Base-by-base conservation (phyloP, 2,329 filamentous ascomycete species). In the Colletotrichum plurivorum region DNA sequence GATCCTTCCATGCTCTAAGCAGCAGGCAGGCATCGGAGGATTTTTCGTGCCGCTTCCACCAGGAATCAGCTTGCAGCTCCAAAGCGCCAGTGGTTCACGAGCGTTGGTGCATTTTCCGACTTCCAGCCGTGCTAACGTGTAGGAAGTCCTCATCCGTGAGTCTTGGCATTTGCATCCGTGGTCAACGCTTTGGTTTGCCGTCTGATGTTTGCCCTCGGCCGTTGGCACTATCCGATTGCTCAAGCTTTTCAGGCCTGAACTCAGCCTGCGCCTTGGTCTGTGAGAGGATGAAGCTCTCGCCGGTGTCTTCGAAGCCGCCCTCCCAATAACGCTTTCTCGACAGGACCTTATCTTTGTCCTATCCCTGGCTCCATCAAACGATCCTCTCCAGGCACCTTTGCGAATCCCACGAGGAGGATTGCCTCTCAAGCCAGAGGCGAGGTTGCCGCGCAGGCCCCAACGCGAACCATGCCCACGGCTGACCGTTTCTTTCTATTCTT, bases 81-180 rank as follows among this genome's bases (percentile, higher is more conserved):
- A n/a, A 49, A 9, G 31, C 31, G 45, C 45, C 45, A 4, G 45
- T 46, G 16, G 45, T 46, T 46, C 18, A 36, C 18, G 45, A 16
- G 16, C 45, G 16, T 46, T 18, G 13, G 46, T 49, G 46, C n/a
- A 49, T 20, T 49, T 12, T 6, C 16, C 12, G n/a, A 13, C 41
- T 12, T 6, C 16, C 12, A 43, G 41, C 41, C 60, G 25, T 25
- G 4, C 16, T 52, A 31, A 18, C 18, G 18, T 36, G 39, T 15
- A 22, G 10, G 31, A 60, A 43, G 16, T n/a, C 12, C 43, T 49
- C 56, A 16, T 41, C 27, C 22, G 16, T 49, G 12, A 20, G 20
- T 18, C 46, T 60, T 60, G 57, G 46, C 57, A 51, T 52, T 25
- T 20, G 31, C 46, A 31, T 60, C 46, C 27, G 45, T 25, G 31